A percentile compares a stretch with the other conserved stretches of the same genome.
Evolutionary conservation across 1,284 basidiomycete species (phyloP).

Genomic region (Rhodotorula sp.): DNA sequence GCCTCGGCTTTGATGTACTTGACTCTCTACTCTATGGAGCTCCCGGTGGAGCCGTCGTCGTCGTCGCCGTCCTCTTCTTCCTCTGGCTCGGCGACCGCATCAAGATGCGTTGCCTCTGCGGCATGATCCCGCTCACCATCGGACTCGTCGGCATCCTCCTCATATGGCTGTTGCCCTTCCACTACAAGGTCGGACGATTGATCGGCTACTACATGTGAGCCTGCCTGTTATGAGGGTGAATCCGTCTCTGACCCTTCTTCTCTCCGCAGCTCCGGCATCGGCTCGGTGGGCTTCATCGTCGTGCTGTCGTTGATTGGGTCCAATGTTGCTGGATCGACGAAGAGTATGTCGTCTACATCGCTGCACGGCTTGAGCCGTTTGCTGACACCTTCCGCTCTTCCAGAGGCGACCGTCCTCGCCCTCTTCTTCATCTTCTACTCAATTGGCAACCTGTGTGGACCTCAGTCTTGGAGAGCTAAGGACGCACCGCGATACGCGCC

Average conservation of each 20-base stretch:
- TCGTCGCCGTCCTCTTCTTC: constrained; percentile 8
- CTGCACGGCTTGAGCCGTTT: not conserved
- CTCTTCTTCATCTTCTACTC: constrained; percentile 20
- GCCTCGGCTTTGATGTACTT: constrained; percentile 7
- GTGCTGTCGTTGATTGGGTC: constrained; percentile 7
- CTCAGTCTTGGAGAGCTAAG: constrained; percentile 4
- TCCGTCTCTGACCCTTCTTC: too few relatives aligned
- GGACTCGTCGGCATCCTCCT: constrained; percentile 15
- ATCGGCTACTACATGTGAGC: constrained; percentile 19
- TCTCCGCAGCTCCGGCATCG: too few relatives aligned
- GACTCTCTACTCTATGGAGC: constrained; percentile 10
- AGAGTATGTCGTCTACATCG: not conserved
- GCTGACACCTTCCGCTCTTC: not conserved
- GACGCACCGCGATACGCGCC: constrained; percentile 16
- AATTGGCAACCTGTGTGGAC: constrained; percentile 16
- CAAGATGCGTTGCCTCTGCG: not conserved
- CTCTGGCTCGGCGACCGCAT: constrained; percentile 9
- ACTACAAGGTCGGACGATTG: constrained; percentile 4
- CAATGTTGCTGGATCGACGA: not conserved
- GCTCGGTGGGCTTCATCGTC: not conserved
- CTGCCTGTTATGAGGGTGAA: not conserved
- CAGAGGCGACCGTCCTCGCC: constrained; percentile 21
- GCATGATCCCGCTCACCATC: not conserved
- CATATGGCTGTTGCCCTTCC: constrained; percentile 8
- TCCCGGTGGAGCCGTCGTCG: constrained; percentile 7